Evolutionary conservation across 2,329 filamentous ascomycete species (phyloP).

Genomic region (Fusarium agapanthi): DNA sequence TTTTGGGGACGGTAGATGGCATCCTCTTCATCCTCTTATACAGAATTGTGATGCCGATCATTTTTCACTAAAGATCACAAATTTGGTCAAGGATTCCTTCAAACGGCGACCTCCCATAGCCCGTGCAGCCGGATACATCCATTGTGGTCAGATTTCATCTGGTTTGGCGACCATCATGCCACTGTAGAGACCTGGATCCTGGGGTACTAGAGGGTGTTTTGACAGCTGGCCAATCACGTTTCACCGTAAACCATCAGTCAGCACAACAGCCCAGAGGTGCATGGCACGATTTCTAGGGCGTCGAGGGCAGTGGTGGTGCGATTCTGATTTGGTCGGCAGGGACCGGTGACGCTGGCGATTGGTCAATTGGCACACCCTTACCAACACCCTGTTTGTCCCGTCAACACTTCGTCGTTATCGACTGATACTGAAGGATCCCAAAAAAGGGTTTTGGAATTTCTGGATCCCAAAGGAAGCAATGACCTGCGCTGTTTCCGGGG

Average conservation of each 20-base stretch:
- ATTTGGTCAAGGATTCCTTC: slow-evolving; percentile 28
- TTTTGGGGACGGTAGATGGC: slow-evolving; percentile 25
- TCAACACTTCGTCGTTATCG: slow-evolving; percentile 29
- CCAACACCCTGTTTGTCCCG: slow-evolving; percentile 40
- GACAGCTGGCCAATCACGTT: slow-evolving; percentile 26
- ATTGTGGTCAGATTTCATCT: slow-evolving; percentile 43
- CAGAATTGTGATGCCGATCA: slow-evolving; percentile 25
- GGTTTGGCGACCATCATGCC: slow-evolving; percentile 40
- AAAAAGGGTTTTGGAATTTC: neutral
- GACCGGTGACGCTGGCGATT: slow-evolving; percentile 38
- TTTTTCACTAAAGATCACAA: slow-evolving; percentile 18
- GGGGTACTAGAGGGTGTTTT: slow-evolving; percentile 16
- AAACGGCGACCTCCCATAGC: slow-evolving; percentile 39
- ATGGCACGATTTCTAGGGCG: slow-evolving; percentile 40
- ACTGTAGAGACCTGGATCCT: slow-evolving; percentile 27
- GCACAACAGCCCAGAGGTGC: slow-evolving; percentile 30
- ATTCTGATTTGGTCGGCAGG: slow-evolving; percentile 40
- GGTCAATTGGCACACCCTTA: slow-evolving; percentile 12
- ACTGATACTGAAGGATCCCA: slow-evolving; percentile 30
- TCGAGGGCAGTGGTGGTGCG: slow-evolving; percentile 36
- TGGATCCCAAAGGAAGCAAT: slow-evolving; percentile 17
- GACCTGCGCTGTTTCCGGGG: slow-evolving; percentile 14
- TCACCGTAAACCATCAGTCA: slow-evolving; percentile 23
- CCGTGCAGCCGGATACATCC: slow-evolving; percentile 32
- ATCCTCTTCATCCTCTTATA: slow-evolving; percentile 42